Conservation (phyloP, 441 rosid genomes). For the Omphalea diandra region DNA sequence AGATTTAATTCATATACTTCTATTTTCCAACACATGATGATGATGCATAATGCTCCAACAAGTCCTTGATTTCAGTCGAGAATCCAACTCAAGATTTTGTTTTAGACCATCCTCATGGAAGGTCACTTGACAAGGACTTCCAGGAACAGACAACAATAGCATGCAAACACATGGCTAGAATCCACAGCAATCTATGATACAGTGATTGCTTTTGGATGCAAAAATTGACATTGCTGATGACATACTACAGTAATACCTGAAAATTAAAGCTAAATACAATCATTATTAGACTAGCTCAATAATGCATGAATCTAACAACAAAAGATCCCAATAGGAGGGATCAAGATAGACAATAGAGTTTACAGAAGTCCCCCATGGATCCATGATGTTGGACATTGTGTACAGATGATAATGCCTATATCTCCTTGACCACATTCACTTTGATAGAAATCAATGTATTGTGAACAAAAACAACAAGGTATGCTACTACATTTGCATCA, state of each 20-base stretch:
- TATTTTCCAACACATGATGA: no score
- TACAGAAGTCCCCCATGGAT: neutral
- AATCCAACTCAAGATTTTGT: neutral
- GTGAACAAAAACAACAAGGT: neutral
- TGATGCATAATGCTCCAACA: no score
- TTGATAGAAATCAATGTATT: neutral
- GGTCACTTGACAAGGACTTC: neutral
- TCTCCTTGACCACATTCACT: neutral
- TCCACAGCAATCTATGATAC: neutral
- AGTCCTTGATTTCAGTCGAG: no score
- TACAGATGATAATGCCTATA: neutral
- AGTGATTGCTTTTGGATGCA: neutral
- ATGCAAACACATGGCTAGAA: neutral
- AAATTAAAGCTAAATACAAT: neutral
- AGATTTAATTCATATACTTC: no score
- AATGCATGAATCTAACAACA: neutral
- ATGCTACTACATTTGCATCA: neutral
- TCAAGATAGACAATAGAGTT: neutral
- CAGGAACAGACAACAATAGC: neutral
- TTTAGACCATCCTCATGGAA: no score
- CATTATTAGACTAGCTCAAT: neutral
- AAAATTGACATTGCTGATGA: no score
- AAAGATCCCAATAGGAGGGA: neutral
- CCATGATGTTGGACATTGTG: neutral
- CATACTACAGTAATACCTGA: neutral